Conservation (phyloP, 257 asterid genomes). For the Asclepias syriaca region DNA sequence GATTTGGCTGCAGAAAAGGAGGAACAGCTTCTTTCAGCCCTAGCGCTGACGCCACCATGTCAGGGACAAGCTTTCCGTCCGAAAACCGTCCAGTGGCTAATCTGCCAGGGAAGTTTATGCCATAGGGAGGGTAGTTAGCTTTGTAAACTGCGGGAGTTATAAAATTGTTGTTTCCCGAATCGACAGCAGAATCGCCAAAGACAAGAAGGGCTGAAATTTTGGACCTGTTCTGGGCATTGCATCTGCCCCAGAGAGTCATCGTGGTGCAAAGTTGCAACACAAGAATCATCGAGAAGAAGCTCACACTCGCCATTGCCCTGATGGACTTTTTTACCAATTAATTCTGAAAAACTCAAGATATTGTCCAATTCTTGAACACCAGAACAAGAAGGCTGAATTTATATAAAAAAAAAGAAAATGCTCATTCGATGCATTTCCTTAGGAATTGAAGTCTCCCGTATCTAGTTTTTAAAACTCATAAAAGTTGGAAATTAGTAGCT, state of each 20-base stretch:
- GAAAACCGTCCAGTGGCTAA: conserved; percentile 65
- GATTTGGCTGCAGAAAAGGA: conserved; percentile 51
- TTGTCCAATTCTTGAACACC: neutral
- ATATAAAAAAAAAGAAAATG: too few relatives aligned
- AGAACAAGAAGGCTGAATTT: too few relatives aligned
- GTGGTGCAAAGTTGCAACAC: conserved; percentile 21
- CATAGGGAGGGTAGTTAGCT: conserved; percentile 58
- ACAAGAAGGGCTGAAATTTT: conserved; percentile 39
- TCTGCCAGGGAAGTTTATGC: conserved; percentile 40
- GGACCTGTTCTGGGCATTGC: conserved; percentile 17
- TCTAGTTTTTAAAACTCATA: neutral
- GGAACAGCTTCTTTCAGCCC: conserved; percentile 64
- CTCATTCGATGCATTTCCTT: too few relatives aligned
- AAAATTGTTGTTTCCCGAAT: conserved; percentile 73
- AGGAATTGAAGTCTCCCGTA: neutral
- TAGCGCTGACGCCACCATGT: conserved; percentile 46
- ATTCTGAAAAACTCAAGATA: neutral
- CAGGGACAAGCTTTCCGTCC: conserved; percentile 68
- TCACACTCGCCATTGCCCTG: conserved; percentile 14
- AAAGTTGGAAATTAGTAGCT: too few relatives aligned
- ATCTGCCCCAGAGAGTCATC: neutral
- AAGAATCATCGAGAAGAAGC: conserved; percentile 15
- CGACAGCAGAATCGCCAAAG: conserved; percentile 69
- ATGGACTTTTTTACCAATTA: neutral
- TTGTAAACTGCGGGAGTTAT: conserved; percentile 24